Conservation (phyloP, 1,284 basidiomycete species). For the Mrakiaceae sp. region DNA sequence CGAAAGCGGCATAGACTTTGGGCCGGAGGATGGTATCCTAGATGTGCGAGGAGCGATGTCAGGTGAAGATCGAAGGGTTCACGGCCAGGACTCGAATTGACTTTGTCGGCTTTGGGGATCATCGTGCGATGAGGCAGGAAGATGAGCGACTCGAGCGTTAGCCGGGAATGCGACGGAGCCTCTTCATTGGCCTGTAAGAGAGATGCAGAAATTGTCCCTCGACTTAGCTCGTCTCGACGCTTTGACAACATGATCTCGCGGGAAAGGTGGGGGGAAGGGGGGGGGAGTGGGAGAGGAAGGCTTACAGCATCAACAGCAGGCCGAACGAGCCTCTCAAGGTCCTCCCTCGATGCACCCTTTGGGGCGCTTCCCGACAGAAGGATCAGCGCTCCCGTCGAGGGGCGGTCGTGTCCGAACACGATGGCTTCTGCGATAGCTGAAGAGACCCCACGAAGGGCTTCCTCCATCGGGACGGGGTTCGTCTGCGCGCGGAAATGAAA, state of each 20-base stretch:
- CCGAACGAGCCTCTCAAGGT: constrained; percentile 39
- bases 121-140: constrained; percentile 35
- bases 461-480: constrained; percentile 40
- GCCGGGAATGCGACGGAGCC: constrained; percentile 42
- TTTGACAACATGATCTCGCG: too few species aligned
- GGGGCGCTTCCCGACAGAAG: constrained; percentile 37
- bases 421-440: constrained; percentile 40
- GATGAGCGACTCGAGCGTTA: constrained; percentile 40
- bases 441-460: constrained; percentile 30
- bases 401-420: constrained; percentile 47
- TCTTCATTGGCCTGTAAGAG: constrained; percentile 36
- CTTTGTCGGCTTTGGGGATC: constrained; percentile 41
- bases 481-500: constrained; percentile 25
- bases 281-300: too few species aligned
- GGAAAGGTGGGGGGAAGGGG: too few species aligned
- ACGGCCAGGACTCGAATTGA: too few species aligned
- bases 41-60: too few species aligned
- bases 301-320: constrained; percentile 38
- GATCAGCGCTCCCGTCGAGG: constrained; percentile 46
- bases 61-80: too few species aligned
- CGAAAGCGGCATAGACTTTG: constrained; percentile 44
- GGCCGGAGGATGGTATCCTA: constrained; percentile 37
- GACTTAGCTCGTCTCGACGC: too few species aligned
- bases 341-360: constrained; percentile 18
- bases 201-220: too few species aligned